phyloP scores from a whole-genome alignment of 176 grass and related monocot genomes.

The Areca catechu region DNA sequence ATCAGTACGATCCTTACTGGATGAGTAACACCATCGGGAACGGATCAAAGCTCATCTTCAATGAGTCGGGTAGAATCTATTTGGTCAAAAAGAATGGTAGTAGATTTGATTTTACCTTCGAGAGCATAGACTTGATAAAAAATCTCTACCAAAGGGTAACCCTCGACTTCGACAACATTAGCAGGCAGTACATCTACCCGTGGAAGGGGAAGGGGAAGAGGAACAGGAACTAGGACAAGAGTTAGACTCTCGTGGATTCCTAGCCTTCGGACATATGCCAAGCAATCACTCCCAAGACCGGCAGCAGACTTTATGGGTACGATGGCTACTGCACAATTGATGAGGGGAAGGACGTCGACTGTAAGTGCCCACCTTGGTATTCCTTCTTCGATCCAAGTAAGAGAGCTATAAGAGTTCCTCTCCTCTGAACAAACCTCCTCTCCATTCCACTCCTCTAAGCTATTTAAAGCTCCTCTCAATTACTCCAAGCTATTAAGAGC shows the following conservation, averaged over 20 bases:
- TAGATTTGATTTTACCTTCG: slow-evolving; percentile 2
- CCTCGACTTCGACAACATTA: slow-evolving; percentile 38
- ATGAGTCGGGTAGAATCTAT: slow-evolving; percentile 27
- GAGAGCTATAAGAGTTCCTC: too few species aligned
- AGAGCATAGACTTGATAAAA: not conserved
- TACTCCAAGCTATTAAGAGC: too few species aligned
- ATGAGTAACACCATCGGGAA: not conserved
- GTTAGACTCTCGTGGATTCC: slow-evolving; percentile 18
- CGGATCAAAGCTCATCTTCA: slow-evolving; percentile 26
- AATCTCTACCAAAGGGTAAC: slow-evolving; percentile 43
- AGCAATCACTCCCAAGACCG: accelerated
- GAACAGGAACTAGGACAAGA: not conserved
- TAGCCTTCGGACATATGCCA: slow-evolving; percentile 24
- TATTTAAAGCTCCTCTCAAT: too few species aligned
- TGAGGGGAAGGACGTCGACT: slow-evolving; percentile 8
- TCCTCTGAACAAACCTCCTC: too few species aligned
- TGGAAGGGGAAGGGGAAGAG: slow-evolving; percentile 6
- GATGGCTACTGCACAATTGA: slow-evolving; percentile 22
- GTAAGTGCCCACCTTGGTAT: too few species aligned
- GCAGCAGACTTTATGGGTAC: slow-evolving; percentile 29
- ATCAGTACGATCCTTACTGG: slow-evolving; percentile 28
- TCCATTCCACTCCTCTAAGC: too few species aligned
- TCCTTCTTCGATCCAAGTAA: slow-evolving; percentile 33
- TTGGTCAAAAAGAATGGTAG: not conserved
- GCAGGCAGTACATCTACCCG: slow-evolving; percentile 45